Evolutionary conservation across 2,329 filamentous ascomycete genomes (phyloP).

Genomic region (Teratosphaeria zuluensis): DNA sequence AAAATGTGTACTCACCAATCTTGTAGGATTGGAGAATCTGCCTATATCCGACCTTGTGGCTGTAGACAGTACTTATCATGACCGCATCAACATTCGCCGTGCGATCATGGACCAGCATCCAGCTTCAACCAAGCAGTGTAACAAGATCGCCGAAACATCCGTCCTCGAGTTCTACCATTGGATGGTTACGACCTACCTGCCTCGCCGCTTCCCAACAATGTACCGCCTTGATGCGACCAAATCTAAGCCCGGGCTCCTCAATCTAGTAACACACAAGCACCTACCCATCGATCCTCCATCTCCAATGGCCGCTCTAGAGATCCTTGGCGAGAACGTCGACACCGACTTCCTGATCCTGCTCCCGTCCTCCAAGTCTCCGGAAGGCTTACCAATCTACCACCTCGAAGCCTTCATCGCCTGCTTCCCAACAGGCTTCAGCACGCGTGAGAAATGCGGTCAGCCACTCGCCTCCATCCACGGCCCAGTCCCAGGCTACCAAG

Average conservation of each 20-base stretch:
- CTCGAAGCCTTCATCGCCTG: slow-evolving; percentile 48
- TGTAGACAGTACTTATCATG: slow-evolving; percentile 50
- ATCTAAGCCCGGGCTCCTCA: slow-evolving; percentile 17
- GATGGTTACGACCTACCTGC: slow-evolving; percentile 46
- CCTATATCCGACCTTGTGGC: slow-evolving; percentile 45
- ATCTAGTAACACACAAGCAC: slow-evolving; percentile 35
- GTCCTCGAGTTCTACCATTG: slow-evolving; percentile 49
- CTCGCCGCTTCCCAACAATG: slow-evolving; percentile 46
- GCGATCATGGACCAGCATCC: slow-evolving; percentile 36
- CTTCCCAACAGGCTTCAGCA: slow-evolving; percentile 51
- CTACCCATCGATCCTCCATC: slow-evolving; percentile 30
- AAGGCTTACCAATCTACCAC: slow-evolving; percentile 34
- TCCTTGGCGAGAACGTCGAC: slow-evolving; percentile 45
- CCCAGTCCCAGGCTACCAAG: slow-evolving; percentile 48
- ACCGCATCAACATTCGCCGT: slow-evolving; percentile 42
- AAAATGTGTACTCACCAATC: slow-evolving; percentile 12
- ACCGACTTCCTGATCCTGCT: slow-evolving; percentile 52
- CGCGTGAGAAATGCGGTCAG: slow-evolving; percentile 44
- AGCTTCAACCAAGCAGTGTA: slow-evolving; percentile 31
- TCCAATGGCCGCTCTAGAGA: slow-evolving; percentile 34
- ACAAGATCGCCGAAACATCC: slow-evolving; percentile 34
- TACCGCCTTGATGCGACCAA: slow-evolving; percentile 7
- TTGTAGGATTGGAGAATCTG: slow-evolving; percentile 43
- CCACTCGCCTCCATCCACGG: slow-evolving; percentile 46
- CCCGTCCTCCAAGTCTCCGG: slow-evolving; percentile 25